Evolutionary conservation across 208 protist species (phyloP).

Genomic region (Phytomonas francai): DNA sequence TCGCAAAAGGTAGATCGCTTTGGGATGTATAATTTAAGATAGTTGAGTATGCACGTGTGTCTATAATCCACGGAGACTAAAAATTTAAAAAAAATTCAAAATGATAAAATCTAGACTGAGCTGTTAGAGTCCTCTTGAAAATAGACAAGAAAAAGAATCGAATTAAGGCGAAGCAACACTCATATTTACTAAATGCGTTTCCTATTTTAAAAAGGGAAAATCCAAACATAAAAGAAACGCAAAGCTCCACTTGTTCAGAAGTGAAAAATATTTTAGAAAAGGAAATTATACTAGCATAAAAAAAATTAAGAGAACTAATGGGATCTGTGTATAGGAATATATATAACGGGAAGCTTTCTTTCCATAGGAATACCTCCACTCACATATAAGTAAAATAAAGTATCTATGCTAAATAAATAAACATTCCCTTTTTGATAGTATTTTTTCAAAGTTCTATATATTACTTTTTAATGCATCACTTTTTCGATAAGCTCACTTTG

Average conservation of each 20-base stretch:
- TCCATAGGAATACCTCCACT: not conserved
- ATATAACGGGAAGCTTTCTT: not conserved
- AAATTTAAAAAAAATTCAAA: not conserved
- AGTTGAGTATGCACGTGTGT: not conserved
- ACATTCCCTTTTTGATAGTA: not conserved
- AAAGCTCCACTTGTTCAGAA: not conserved
- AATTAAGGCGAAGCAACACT: not conserved
- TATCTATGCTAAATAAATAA: not conserved
- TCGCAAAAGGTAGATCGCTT: conserved; percentile 1
- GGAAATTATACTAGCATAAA: not conserved
- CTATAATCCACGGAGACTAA: not conserved
- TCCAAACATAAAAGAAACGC: not conserved
- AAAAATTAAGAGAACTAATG: not conserved
- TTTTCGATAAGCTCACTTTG: not conserved
- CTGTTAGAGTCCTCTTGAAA: not conserved
- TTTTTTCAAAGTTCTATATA: not conserved
- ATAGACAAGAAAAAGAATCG: not conserved
- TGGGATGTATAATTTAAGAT: not conserved
- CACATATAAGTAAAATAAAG: not conserved
- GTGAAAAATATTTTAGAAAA: not conserved
- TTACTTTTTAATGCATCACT: not conserved
- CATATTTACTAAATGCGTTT: not conserved
- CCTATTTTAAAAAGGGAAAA: not conserved
- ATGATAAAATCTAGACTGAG: not conserved
- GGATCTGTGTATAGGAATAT: not conserved